Evolutionary conservation across 108 stramenopile species (phyloP), one percentile per base, ranked within the genome.

Genomic region (Nannochloropsis granulata): DNA sequence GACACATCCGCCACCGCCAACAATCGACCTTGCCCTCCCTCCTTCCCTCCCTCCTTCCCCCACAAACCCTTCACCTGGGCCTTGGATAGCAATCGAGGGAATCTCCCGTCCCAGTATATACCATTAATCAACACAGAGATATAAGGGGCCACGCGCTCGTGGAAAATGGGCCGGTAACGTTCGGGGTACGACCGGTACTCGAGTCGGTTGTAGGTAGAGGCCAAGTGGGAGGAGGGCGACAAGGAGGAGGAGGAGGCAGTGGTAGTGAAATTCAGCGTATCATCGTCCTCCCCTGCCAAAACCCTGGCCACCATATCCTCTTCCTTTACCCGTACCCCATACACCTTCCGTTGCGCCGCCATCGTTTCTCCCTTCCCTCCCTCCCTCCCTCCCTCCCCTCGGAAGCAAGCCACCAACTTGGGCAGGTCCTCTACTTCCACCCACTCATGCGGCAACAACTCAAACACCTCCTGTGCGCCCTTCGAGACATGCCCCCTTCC

Each of bases 51-150:
- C 56, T 71, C 56, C 2, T n/a, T 71, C 56, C 56, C 56, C 80
- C 91, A 90, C 42, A 92, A 80, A 13, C 85, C 78, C 46, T 86
- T 85, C 43, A 92, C 91, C 45, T 95, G 91, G 25, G 88, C 84
- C 85, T 93, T 93, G 13, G 93, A 92, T 21, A 95, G 44, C 12
- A 94, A 79, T 21, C 93, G 90, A 24, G 95, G 94, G 89, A 88
- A 96, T 25, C 93, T 87, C 56, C 91, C 87, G 83, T 96, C 94
- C 95, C 95, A 96, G 86, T 94, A 96, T 25, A 91, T 91, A 34
- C 93, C 91, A 86, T 94, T 94, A 24, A 94, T 88, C 25, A 96
- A 44, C 25, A 93, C 93, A 84, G 91, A 90, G 78, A 85, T 81
- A 83, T 92, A 86, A 12, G 94, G 94, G 44, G 93, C 93, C 44